Base-by-base conservation (phyloP, 2,329 filamentous ascomycete genomes). In the Byssochlamys sp. region DNA sequence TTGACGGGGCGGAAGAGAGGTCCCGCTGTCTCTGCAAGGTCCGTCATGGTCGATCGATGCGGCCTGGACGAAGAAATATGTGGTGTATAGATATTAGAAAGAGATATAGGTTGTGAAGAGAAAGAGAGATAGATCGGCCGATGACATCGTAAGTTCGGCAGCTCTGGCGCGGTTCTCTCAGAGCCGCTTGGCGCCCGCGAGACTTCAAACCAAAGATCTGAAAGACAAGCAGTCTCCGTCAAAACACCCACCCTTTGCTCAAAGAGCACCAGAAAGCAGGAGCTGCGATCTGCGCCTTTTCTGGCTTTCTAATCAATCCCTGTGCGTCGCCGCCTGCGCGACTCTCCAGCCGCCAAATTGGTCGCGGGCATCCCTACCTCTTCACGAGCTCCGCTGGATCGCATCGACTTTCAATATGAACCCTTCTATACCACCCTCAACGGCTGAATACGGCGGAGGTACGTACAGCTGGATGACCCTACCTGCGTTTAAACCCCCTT, bases 401-500 rank as follows among this genome's bases (percentile, higher is more conserved):
- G 14, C 27, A 51, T 26, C 49, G 49, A 51, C 49, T 51, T 53
- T 59, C 60, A 57, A 64, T 51, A 76, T 76, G 74, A 76, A 76
- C 60, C 67, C 74, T 62, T 74, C 73, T 57, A 70, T 74, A 62
- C 71, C 74, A 64, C 76, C 76, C 55, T 74, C 75, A 62, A 67
- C 75, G 58, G 75, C 75, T 60, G 76, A 78, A 66, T 78, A 78
- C 58, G 76, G 76, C 61, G 76, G 76, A 73, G 76, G 76, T 78
- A 75, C 61, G 74, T 73, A 26, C 53, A 50, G 52, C 57, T 26
- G 55, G 26, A 49, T 49, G 56, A 59, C 58, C 58, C 58, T 57
- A 60, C 39, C 35, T 55, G 48, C 28, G 39, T 53, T 48, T 53
- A 51, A 5, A 49, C 39, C 26, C 4, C 6, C 14, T 52, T 29